These are phyloP conservation scores for Penicillium concentricum DNA, from an alignment of 2,329 filamentous ascomycete species.

Conservation along the genomic window DNA sequence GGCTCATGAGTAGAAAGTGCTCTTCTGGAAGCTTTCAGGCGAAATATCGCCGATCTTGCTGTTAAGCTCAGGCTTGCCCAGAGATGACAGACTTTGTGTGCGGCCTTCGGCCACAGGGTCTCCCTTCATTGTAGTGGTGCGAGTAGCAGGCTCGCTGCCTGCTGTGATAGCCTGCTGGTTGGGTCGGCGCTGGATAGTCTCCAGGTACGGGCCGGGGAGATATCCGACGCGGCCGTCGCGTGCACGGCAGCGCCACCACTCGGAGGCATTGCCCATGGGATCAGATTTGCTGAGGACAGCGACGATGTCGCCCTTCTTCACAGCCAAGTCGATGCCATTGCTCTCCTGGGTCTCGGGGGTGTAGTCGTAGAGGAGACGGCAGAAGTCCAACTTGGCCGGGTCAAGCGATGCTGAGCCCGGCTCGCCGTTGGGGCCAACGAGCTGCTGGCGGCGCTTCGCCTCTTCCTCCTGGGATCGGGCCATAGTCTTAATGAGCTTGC, in stretches of 20 bases:
- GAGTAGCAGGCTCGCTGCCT: constrained; percentile 44
- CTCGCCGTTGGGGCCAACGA: constrained; percentile 53
- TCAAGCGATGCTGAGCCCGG: constrained; percentile 60
- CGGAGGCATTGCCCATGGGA: constrained; percentile 83
- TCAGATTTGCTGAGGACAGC: constrained; percentile 91
- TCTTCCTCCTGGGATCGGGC: constrained; percentile 84
- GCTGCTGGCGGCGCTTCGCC: constrained; percentile 50
- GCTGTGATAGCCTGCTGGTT: constrained; percentile 46
- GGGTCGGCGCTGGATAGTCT: constrained; percentile 63
- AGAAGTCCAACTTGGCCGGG: constrained; percentile 92
- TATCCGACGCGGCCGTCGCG: constrained; percentile 90
- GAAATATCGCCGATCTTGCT: constrained; percentile 64
- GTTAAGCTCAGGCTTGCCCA: constrained; percentile 48
- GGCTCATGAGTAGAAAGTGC: constrained; percentile 62
- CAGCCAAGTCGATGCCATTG: constrained; percentile 79
- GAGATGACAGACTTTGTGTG: constrained; percentile 33
- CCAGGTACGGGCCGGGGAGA: constrained; percentile 84
- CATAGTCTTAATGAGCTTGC: constrained; percentile 85
- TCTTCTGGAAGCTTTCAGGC: constrained; percentile 70
- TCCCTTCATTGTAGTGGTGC: constrained; percentile 55
- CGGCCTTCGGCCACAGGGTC: constrained; percentile 18
- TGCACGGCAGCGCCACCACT: constrained; percentile 96
- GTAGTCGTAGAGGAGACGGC: constrained; percentile 91
- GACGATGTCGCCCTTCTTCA: constrained; percentile 93
- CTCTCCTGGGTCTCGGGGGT: constrained; percentile 66